These are phyloP conservation scores for Magnaporthiopsis incrustans DNA, from an alignment of 2,329 filamentous ascomycete species.

Conservation along the genomic window DNA sequence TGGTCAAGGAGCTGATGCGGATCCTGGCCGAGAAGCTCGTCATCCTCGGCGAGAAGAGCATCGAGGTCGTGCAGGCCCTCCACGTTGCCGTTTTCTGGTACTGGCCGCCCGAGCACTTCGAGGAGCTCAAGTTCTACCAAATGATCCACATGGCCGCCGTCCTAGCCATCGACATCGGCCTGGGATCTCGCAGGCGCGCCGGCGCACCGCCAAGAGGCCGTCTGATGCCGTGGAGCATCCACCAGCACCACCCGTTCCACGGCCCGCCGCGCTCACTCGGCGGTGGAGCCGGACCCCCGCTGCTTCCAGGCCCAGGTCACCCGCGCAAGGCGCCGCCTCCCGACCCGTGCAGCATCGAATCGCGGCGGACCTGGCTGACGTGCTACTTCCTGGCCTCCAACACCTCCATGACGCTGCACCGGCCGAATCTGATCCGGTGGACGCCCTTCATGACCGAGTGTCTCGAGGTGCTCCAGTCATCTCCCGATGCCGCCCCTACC, in stretches of 20 bases:
- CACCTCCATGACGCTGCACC: slow-evolving; percentile 52
- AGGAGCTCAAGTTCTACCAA: slow-evolving; percentile 86
- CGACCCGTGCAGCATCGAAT: slow-evolving; percentile 47
- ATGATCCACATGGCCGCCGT: slow-evolving; percentile 72
- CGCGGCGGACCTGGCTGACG: slow-evolving; percentile 49
- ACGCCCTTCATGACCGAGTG: slow-evolving; percentile 53
- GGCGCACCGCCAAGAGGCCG: slow-evolving; percentile 19
- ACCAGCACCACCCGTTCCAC: neutral
- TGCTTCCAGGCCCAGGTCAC: neutral
- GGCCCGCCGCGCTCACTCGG: neutral
- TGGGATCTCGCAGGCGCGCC: slow-evolving; percentile 39
- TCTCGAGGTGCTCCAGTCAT: slow-evolving; percentile 44
- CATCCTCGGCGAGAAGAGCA: slow-evolving; percentile 67
- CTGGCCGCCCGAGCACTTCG: slow-evolving; percentile 71
- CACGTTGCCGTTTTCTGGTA: slow-evolving; percentile 77
- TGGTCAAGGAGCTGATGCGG: slow-evolving; percentile 64
- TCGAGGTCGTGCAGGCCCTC: slow-evolving; percentile 76
- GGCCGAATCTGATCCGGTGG: slow-evolving; percentile 53
- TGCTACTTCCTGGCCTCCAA: slow-evolving; percentile 53
- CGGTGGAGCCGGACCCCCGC: slow-evolving; percentile 10
- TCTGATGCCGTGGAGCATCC: slow-evolving; percentile 21
- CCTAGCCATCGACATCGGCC: slow-evolving; percentile 77
- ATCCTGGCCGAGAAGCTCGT: slow-evolving; percentile 68
- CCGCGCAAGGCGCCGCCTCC: slow-evolving; percentile 24
- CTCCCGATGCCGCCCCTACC: slow-evolving; percentile 45